Evolutionary conservation across 495 filamentous ascomycete species (phyloP).

Genomic region (Hyaloscypha variabilis): DNA sequence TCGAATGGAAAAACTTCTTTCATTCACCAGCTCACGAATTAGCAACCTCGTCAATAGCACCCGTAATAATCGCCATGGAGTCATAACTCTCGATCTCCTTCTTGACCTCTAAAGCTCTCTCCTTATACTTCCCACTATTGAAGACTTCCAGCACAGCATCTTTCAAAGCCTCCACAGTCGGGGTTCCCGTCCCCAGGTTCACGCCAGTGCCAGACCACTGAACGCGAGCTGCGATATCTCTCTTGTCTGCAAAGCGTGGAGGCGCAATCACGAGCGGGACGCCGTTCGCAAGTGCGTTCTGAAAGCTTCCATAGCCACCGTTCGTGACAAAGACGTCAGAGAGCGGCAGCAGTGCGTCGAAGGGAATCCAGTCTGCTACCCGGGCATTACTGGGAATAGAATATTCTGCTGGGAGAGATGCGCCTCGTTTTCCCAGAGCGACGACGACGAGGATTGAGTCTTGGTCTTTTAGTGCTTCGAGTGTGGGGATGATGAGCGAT

Average conservation of each 20-base stretch:
- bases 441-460: conserved; percentile 33
- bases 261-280: conserved; percentile 36
- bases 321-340: conserved; percentile 38
- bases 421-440: conserved; percentile 30
- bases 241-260: conserved; percentile 34
- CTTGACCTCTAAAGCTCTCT: conserved; percentile 27
- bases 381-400: conserved; percentile 26
- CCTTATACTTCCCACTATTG: conserved; percentile 25
- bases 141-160: conserved; percentile 33
- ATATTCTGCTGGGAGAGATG: conserved; percentile 17
- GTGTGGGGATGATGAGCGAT: conserved; percentile 32
- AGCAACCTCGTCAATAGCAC: conserved; percentile 20
- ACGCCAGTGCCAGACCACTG: conserved; percentile 36
- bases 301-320: conserved; percentile 36
- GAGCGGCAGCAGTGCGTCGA: conserved; percentile 31
- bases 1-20: neutral
- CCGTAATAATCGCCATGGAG: conserved; percentile 28
- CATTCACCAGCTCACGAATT: neutral
- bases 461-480: conserved; percentile 26
- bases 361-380: conserved; percentile 38
- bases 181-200: conserved; percentile 32
- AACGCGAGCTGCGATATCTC: conserved; percentile 30
- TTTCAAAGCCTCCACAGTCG: conserved; percentile 28
- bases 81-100: conserved; percentile 29
- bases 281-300: conserved; percentile 34